Evolutionary conservation across 2,329 filamentous ascomycete species (phyloP).

Genomic region (Byssoonygena ceratinophila): DNA sequence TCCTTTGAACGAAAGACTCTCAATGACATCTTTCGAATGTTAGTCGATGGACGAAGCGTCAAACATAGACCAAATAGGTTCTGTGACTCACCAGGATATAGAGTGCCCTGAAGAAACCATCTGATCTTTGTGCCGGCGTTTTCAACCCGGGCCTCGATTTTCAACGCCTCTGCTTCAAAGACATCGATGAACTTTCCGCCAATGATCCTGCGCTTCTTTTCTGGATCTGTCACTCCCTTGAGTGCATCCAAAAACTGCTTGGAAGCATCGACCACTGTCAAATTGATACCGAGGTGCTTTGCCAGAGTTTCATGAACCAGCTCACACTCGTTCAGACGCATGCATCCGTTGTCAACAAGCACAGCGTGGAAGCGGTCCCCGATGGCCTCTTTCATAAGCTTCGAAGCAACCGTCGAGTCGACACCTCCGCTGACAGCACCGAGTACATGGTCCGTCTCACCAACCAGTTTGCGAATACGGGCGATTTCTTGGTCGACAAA

Average conservation of each 20-base stretch:
- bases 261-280: constrained; percentile 73
- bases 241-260: constrained; percentile 68
- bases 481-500: constrained; percentile 73
- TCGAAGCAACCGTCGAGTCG: constrained; percentile 77
- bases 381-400: constrained; percentile 78
- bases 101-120: constrained; percentile 78
- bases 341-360: constrained; percentile 73
- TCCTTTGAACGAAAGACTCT: constrained; percentile 62
- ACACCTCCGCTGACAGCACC: constrained; percentile 74
- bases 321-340: constrained; percentile 75
- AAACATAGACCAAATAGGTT: neutral
- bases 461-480: constrained; percentile 71
- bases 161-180: constrained; percentile 60
- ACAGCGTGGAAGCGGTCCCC: constrained; percentile 75
- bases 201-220: constrained; percentile 86
- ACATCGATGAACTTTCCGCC: constrained; percentile 64
- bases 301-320: constrained; percentile 70
- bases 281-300: constrained; percentile 74
- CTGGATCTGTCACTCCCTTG: constrained; percentile 65
- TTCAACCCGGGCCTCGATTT: constrained; percentile 52
- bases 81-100: constrained; percentile 49
- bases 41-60: neutral
- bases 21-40: constrained; percentile 48
- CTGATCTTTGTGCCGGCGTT: constrained; percentile 60
- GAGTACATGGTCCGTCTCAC: constrained; percentile 69